Percentiles rank a stretch among this genome's conserved stretches.
phyloP scores from a whole-genome alignment of 2,329 filamentous ascomycete species.

The Aspergillus sp. region DNA sequence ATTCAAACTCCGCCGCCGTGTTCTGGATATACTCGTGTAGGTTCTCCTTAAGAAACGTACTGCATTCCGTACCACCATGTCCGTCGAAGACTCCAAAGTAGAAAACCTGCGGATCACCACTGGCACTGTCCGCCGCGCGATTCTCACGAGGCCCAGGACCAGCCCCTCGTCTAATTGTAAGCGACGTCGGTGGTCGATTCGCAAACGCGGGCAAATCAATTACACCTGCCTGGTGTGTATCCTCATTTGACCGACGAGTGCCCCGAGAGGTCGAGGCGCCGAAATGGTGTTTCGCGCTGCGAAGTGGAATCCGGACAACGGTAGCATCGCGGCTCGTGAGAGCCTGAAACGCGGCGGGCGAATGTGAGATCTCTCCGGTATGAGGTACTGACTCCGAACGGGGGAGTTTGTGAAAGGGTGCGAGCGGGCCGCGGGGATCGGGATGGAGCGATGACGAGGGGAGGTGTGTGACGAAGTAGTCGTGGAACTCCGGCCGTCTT shows the following conservation, averaged over 20 bases:
- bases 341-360: constrained; percentile 54
- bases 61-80: constrained; percentile 85
- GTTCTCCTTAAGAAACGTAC: constrained; percentile 74
- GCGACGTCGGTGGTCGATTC: constrained; percentile 64
- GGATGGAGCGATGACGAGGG: constrained; percentile 90
- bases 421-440: constrained; percentile 60
- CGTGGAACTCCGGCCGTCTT: constrained; percentile 63
- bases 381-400: constrained; percentile 79
- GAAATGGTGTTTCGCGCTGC: constrained; percentile 93
- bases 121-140: constrained; percentile 64
- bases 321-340: constrained; percentile 71
- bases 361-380: constrained; percentile 43
- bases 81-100: constrained; percentile 97
- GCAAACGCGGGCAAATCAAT: constrained; percentile 92
- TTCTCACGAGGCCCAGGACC: constrained; percentile 47
- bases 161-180: constrained; percentile 37
- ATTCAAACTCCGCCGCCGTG: constrained; percentile 66
- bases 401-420: constrained; percentile 76
- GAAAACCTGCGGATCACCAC: constrained; percentile 90
- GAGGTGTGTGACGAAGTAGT: constrained; percentile 95
- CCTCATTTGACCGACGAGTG: constrained; percentile 83
- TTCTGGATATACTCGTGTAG: constrained; percentile 86
- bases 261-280: constrained; percentile 73
- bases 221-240: constrained; percentile 87
- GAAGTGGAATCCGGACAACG: constrained; percentile 87